Percentiles rank a stretch among this genome's conserved stretches.
Conservation (phyloP, 768 basidiomycete species). For the Panellus pusillus region DNA sequence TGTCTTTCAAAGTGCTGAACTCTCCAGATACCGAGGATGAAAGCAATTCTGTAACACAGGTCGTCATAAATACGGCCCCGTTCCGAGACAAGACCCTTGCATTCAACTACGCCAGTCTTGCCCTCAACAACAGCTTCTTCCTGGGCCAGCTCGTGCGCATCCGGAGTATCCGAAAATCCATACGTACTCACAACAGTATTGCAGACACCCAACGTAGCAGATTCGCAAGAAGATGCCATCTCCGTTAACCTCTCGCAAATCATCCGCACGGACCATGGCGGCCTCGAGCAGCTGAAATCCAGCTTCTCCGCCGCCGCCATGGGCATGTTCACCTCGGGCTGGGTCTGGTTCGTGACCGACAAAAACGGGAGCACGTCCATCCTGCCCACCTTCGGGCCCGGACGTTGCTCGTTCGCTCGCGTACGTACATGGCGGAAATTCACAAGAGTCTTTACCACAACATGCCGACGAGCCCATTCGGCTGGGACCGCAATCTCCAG, state of each 20-base stretch:
- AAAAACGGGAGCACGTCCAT: conserved; percentile 58
- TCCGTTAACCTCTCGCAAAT: conserved; percentile 27
- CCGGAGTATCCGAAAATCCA: background rate
- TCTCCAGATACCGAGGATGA: conserved; percentile 56
- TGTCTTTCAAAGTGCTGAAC: background rate
- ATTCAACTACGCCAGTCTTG: conserved; percentile 90
- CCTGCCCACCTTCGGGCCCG: conserved; percentile 84
- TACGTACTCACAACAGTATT: background rate
- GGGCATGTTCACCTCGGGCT: conserved; percentile 80
- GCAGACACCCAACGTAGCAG: conserved; percentile 37
- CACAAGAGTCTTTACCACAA: conserved; percentile 11
- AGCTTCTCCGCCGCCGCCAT: conserved; percentile 72
- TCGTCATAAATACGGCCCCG: conserved; percentile 65
- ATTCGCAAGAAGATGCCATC: conserved; percentile 40
- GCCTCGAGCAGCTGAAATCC: conserved; percentile 68
- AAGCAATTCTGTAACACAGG: conserved; percentile 63
- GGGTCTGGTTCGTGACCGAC: conserved; percentile 87
- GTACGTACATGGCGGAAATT: conserved; percentile 34
- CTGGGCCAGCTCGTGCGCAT: conserved; percentile 76
- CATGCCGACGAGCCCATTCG: background rate
- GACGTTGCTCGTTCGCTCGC: conserved; percentile 77
- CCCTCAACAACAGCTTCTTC: conserved; percentile 96
- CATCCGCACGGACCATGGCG: conserved; percentile 58
- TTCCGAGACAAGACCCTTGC: conserved; percentile 60
- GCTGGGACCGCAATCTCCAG: conserved; percentile 10